A percentile compares a stretch with the other conserved stretches of the same genome.
Conservation (phyloP, 164 flowering plant species). For the Taxillus chinensis region DNA sequence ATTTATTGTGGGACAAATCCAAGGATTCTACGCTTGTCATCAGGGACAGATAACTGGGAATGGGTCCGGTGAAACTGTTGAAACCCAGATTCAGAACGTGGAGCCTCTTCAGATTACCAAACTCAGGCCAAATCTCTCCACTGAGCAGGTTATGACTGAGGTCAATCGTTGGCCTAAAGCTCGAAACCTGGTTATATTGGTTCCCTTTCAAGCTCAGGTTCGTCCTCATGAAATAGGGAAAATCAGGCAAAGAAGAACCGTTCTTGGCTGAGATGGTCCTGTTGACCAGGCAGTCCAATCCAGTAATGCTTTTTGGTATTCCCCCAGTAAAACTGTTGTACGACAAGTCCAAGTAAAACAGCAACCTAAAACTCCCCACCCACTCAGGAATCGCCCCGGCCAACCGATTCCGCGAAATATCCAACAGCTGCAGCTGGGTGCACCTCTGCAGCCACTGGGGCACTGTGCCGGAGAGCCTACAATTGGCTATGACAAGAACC, state of each 20-base stretch:
- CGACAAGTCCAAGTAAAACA: slow-evolving; percentile 61
- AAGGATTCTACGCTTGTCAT: slow-evolving; percentile 43
- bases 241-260: slow-evolving; percentile 30
- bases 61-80: slow-evolving; percentile 40
- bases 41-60: slow-evolving; percentile 34
- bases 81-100: slow-evolving; percentile 32
- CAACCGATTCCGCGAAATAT: slow-evolving; percentile 55
- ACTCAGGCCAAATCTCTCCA: slow-evolving; percentile 53
- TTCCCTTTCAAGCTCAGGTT: slow-evolving; percentile 22
- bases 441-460: slow-evolving; percentile 42
- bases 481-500: slow-evolving; percentile 43
- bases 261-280: slow-evolving; percentile 20
- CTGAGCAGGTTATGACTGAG: slow-evolving; percentile 36
- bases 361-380: slow-evolving; percentile 26
- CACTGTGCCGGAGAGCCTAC: slow-evolving; percentile 38
- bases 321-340: slow-evolving; percentile 41
- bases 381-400: slow-evolving; percentile 40
- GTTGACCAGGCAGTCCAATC: slow-evolving; percentile 26
- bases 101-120: slow-evolving; percentile 44
- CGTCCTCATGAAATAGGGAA: slow-evolving; percentile 35
- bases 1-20: slow-evolving; percentile 47
- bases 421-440: slow-evolving; percentile 37
- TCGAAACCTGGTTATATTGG: slow-evolving; percentile 37
- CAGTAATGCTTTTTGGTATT: slow-evolving; percentile 37
- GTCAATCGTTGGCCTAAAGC: slow-evolving; percentile 46